Percentiles rank a stretch among this genome's conserved stretches.
Conservation (phyloP, 257 asterid genomes). For the Gynochthodes officinalis region DNA sequence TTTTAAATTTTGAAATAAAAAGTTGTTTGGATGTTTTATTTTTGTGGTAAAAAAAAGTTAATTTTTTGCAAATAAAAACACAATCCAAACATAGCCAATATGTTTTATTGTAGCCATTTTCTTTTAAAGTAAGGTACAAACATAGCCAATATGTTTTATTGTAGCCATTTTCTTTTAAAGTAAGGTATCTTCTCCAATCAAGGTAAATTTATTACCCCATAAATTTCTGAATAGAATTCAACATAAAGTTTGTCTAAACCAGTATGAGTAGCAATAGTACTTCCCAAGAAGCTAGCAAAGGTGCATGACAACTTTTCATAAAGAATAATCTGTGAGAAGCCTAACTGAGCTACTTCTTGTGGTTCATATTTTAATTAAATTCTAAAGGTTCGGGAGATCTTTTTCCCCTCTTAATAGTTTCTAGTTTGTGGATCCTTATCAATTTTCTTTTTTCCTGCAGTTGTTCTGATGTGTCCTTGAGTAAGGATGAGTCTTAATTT, state of each 20-base stretch:
- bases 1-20: too few relatives aligned
- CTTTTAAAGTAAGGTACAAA: too few relatives aligned
- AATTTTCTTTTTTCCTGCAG: background rate
- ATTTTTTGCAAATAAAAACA: too few relatives aligned
- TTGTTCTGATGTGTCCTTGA: background rate
- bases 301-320: too few relatives aligned
- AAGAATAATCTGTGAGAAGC: background rate
- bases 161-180: too few relatives aligned
- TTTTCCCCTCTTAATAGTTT: background rate
- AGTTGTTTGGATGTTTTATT: too few relatives aligned
- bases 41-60: too few relatives aligned
- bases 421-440: background rate
- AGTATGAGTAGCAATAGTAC: background rate
- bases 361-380: background rate
- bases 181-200: background rate
- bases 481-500: background rate
- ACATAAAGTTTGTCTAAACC: background rate
- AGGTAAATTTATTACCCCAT: background rate
- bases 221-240: background rate
- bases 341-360: background rate
- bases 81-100: too few relatives aligned
- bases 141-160: too few relatives aligned
- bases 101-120: too few relatives aligned
- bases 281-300: too few relatives aligned
- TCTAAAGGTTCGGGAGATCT: background rate